These are phyloP conservation scores for Saksenaea vasiformis DNA, from an alignment of 371 early-diverging fungal genomes.

Conservation along the genomic window DNA sequence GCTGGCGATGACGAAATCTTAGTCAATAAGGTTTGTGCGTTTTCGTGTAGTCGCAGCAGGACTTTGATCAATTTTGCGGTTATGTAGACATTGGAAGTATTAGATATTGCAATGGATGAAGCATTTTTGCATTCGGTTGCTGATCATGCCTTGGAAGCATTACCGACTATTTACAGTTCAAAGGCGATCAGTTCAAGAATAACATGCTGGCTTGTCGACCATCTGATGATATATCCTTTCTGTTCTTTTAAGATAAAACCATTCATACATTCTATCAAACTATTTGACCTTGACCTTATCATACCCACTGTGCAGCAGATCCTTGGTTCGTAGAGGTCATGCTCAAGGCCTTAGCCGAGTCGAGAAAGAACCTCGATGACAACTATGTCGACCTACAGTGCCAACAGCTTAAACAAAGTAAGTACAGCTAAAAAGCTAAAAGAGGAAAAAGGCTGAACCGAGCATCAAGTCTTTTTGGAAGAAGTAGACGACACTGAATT, in stretches of 20 bases:
- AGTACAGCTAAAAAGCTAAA: not conserved
- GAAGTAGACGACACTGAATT: conserved; percentile 13
- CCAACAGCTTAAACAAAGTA: conserved; percentile 20
- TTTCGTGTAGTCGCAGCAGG: not conserved
- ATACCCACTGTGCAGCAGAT: not conserved
- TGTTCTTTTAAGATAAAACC: not conserved
- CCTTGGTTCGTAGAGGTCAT: conserved; percentile 21
- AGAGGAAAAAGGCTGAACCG: not conserved
- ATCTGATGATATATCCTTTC: conserved; percentile 23
- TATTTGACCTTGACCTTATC: not conserved
- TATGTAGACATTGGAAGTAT: conserved; percentile 21
- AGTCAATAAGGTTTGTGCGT: conserved; percentile 12
- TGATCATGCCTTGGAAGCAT: conserved; percentile 12
- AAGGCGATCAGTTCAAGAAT: conserved; percentile 1
- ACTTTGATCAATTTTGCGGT: not conserved
- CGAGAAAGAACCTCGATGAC: conserved; percentile 19
- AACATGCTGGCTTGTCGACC: conserved; percentile 27
- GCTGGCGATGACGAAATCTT: conserved; percentile 28
- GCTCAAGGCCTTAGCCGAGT: conserved; percentile 14
- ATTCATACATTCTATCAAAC: not conserved
- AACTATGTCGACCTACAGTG: conserved; percentile 26
- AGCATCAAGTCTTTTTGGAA: conserved; percentile 6
- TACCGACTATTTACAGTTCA: conserved; percentile 7
- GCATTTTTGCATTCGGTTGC: conserved; percentile 8
- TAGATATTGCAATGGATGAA: conserved; percentile 21